Conservation (phyloP, 2,329 filamentous ascomycete species). For the Cordyceps farinosa region DNA sequence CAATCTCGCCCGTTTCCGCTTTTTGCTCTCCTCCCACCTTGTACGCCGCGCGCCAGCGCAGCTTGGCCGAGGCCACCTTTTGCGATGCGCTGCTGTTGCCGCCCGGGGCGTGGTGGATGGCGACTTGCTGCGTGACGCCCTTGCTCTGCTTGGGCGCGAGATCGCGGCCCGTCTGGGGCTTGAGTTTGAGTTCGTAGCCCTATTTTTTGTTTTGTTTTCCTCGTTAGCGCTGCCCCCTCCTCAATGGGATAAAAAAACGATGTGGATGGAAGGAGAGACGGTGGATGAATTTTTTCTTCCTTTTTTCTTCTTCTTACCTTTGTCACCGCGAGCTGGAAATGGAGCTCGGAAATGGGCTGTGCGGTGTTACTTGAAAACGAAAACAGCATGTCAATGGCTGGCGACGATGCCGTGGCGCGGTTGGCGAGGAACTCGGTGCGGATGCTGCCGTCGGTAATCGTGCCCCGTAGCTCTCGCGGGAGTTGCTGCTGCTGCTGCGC, state of each 20-base stretch:
- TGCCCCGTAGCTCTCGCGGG: constrained; percentile 59
- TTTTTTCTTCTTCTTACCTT: constrained; percentile 56
- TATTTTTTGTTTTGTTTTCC: constrained; percentile 32
- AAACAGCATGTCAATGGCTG: constrained; percentile 67
- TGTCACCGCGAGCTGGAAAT: constrained; percentile 89
- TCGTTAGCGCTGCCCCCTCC: not conserved
- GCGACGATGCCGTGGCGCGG: constrained; percentile 49
- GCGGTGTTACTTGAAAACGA: constrained; percentile 79
- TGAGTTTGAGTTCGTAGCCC: constrained; percentile 77
- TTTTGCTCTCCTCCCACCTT: constrained; percentile 61
- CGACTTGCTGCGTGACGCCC: constrained; percentile 78
- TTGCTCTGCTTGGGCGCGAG: constrained; percentile 68
- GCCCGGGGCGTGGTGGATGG: constrained; percentile 61
- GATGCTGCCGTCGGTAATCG: constrained; percentile 66
- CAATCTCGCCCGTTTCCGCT: constrained; percentile 81
- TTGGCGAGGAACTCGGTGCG: constrained; percentile 70
- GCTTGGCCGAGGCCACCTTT: constrained; percentile 76
- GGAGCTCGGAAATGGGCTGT: constrained; percentile 71
- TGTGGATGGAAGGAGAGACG: too few species aligned
- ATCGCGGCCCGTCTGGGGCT: constrained; percentile 77
- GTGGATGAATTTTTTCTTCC: too few species aligned
- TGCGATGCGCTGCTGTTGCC: constrained; percentile 54
- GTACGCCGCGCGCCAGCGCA: constrained; percentile 87
- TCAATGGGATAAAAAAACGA: too few species aligned
- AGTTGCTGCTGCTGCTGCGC: constrained; percentile 42